Percentiles rank a stretch among this genome's conserved stretches.
Conservation (phyloP, 1,284 basidiomycete species). For the Omphalotus olearius region DNA sequence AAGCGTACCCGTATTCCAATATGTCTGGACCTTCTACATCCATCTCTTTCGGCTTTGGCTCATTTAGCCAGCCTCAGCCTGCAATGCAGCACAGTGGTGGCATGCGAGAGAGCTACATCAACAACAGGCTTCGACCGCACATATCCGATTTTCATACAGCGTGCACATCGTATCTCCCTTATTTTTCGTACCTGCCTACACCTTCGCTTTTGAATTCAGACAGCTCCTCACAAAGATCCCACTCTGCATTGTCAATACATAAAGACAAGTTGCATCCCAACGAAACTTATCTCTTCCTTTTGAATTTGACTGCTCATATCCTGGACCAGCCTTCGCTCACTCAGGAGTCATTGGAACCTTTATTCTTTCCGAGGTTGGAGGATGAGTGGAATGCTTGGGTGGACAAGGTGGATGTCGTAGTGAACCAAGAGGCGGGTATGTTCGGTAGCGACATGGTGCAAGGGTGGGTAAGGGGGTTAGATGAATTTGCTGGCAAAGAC, state of each 20-base stretch:
- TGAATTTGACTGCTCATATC: slow-evolving; percentile 62
- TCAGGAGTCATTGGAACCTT: slow-evolving; percentile 51
- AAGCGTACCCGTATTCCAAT: slow-evolving; percentile 77
- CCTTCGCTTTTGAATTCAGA: slow-evolving; percentile 13
- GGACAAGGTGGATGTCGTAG: slow-evolving; percentile 58
- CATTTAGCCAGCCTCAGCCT: slow-evolving; percentile 19
- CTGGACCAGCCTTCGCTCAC: slow-evolving; percentile 62
- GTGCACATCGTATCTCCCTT: slow-evolving; percentile 74
- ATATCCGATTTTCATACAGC: slow-evolving; percentile 71
- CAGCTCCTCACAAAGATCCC: slow-evolving; percentile 28
- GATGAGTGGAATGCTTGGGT: slow-evolving; percentile 79
- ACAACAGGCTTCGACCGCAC: slow-evolving; percentile 68
- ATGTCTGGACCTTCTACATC: slow-evolving; percentile 30
- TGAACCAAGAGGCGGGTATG: slow-evolving; percentile 74
- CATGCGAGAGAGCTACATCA: slow-evolving; percentile 77
- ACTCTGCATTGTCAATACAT: slow-evolving; percentile 31
- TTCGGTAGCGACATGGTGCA: slow-evolving; percentile 66
- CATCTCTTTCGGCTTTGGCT: slow-evolving; percentile 48
- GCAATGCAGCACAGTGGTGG: slow-evolving; percentile 25
- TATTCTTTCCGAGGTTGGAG: slow-evolving; percentile 55
- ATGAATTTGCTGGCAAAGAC: slow-evolving; percentile 56
- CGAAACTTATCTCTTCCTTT: slow-evolving; percentile 70
- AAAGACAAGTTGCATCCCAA: slow-evolving; percentile 63
- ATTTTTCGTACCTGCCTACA: slow-evolving; percentile 60
- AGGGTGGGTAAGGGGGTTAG: slow-evolving; percentile 63